Percentiles rank a stretch among this genome's conserved stretches.
phyloP scores from a whole-genome alignment of 805 yeast genomes.

The Myxozyma neglecta region DNA sequence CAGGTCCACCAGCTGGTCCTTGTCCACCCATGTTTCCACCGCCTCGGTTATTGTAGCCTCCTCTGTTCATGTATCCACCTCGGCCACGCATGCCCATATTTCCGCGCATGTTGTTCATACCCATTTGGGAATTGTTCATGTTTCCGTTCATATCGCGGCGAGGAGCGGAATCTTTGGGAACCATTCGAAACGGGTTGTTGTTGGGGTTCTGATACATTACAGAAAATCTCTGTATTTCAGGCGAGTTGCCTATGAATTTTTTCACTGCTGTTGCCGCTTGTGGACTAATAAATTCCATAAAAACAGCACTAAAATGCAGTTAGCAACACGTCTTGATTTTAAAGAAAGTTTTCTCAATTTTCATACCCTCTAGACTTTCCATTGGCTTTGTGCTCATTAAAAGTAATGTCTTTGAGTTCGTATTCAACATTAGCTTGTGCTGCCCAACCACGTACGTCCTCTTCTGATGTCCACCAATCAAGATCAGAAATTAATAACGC shows the following conservation, averaged over 20 bases:
- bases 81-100: slow-evolving; percentile 21
- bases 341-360: neutral
- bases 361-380: slow-evolving; percentile 34
- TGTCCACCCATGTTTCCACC: slow-evolving; percentile 12
- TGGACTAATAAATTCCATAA: slow-evolving; percentile 26
- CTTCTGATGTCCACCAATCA: slow-evolving; percentile 35
- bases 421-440: slow-evolving; percentile 28
- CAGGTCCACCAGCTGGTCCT: slow-evolving; percentile 13
- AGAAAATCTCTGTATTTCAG: neutral
- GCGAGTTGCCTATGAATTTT: slow-evolving; percentile 7
- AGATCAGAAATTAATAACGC: slow-evolving; percentile 28
- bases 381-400: slow-evolving; percentile 34
- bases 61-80: slow-evolving; percentile 13
- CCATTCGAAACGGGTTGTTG: slow-evolving; percentile 29
- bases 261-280: slow-evolving; percentile 30
- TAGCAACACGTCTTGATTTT: neutral
- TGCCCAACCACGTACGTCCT: slow-evolving; percentile 35
- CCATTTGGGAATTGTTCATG: neutral
- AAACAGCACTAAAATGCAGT: slow-evolving; percentile 20
- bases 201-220: slow-evolving; percentile 18
- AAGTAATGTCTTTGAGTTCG: slow-evolving; percentile 32
- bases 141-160: slow-evolving; percentile 7
- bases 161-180: slow-evolving; percentile 28
- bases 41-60: slow-evolving; percentile 14
- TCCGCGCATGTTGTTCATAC: slow-evolving; percentile 9